A percentile compares a stretch with the other conserved stretches of the same genome.
Conservation (phyloP, 306 rosid genomes). For the Dalbergia cochinchinensis region DNA sequence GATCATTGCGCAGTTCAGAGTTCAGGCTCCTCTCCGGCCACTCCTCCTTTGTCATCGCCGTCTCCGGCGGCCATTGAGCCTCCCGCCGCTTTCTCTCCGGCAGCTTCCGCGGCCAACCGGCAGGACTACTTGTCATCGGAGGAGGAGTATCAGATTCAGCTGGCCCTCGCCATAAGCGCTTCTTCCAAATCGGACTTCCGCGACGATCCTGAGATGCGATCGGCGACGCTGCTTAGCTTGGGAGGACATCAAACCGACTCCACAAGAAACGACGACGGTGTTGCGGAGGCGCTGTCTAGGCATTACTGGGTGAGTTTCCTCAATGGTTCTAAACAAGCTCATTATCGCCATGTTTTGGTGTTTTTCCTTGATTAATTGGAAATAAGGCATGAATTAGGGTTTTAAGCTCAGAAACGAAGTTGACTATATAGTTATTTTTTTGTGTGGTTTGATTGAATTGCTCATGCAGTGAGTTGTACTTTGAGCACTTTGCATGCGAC, state of each 20-base stretch:
- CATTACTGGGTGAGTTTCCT: constrained; percentile 89
- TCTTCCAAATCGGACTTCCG: constrained; percentile 87
- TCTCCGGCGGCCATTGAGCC: constrained; percentile 21
- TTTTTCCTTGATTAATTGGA: neutral
- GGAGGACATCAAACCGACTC: constrained; percentile 69
- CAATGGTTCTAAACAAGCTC: neutral
- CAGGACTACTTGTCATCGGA: constrained; percentile 84
- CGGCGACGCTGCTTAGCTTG: constrained; percentile 86
- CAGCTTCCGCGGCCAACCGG: constrained; percentile 50
- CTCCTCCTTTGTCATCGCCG: constrained; percentile 51
- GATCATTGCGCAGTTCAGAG: constrained; percentile 56
- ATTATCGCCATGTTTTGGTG: neutral
- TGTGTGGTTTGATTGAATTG: neutral
- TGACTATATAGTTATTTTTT: neutral
- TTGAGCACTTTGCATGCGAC: neutral
- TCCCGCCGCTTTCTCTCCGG: neutral
- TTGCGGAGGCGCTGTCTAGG: constrained; percentile 79
- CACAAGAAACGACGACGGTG: constrained; percentile 57
- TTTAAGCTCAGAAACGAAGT: neutral
- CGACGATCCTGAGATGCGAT: constrained; percentile 88
- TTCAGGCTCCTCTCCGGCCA: constrained; percentile 54
- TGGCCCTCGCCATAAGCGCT: constrained; percentile 97
- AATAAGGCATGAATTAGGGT: neutral
- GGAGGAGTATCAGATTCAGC: constrained; percentile 97
- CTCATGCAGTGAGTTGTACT: neutral